Evolutionary conservation across 345 rosid genomes (phyloP).

Genomic region (Cardamine occulta): DNA sequence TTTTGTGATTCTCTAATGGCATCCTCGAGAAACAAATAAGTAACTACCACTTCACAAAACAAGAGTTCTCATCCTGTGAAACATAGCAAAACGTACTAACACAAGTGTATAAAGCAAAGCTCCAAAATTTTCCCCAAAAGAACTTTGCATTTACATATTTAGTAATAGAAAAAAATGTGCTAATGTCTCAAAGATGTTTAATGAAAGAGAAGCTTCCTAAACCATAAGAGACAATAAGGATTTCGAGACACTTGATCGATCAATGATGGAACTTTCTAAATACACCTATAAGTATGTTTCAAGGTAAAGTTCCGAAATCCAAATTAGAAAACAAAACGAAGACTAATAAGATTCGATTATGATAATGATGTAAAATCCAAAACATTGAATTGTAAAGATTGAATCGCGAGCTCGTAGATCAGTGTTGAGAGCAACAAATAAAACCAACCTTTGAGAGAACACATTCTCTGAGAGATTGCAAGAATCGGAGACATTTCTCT

Average conservation of each 20-base stretch:
- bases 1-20: constrained; percentile 11
- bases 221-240: neutral
- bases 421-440: neutral
- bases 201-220: neutral
- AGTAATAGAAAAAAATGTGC: neutral
- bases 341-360: neutral
- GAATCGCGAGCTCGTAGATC: neutral
- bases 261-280: neutral
- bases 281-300: neutral
- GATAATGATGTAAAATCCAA: neutral
- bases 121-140: neutral
- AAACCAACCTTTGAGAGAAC: constrained; percentile 75
- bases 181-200: neutral
- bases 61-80: neutral
- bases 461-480: constrained; percentile 69
- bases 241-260: neutral
- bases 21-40: neutral
- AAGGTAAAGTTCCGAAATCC: neutral
- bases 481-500: constrained; percentile 60
- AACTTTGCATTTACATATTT: neutral
- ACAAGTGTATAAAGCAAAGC: neutral
- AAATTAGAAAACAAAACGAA: neutral
- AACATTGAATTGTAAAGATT: neutral
- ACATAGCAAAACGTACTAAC: constrained; percentile 7
- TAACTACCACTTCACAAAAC: no score